A percentile compares a stretch with the other conserved stretches of the same genome.
Conservation (phyloP, 1,284 basidiomycete genomes). For the Heterobasidion annosum region DNA sequence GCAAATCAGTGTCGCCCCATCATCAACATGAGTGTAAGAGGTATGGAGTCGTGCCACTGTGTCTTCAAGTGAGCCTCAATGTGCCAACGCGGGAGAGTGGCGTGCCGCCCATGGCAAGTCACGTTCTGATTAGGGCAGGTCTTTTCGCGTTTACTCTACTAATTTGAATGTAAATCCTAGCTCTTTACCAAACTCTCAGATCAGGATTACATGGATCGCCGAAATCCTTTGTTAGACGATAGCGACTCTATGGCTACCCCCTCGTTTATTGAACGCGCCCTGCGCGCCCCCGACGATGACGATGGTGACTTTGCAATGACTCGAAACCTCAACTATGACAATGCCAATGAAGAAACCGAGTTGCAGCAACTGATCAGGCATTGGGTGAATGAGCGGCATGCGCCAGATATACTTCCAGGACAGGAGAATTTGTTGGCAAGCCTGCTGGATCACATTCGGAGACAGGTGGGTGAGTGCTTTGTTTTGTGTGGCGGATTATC, state of each 20-base stretch:
- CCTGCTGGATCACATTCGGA: slow-evolving; percentile 74
- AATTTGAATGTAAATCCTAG: neutral
- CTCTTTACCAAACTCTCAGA: neutral
- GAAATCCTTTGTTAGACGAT: neutral
- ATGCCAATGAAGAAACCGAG: slow-evolving; percentile 12
- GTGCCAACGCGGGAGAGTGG: neutral
- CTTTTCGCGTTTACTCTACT: neutral
- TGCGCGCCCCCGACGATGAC: slow-evolving; percentile 1
- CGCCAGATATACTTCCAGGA: slow-evolving; percentile 70
- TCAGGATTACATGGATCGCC: neutral
- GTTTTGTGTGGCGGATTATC: slow-evolving; percentile 13
- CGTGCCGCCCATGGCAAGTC: neutral
- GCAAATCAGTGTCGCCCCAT: too few relatives aligned
- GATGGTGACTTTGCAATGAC: neutral
- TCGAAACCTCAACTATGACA: slow-evolving; percentile 4
- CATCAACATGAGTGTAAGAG: too few relatives aligned
- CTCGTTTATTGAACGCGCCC: neutral
- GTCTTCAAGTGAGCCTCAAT: neutral
- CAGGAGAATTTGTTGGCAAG: slow-evolving; percentile 67
- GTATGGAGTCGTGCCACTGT: neutral
- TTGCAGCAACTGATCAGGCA: slow-evolving; percentile 62
- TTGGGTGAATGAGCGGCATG: slow-evolving; percentile 83
- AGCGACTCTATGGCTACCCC: slow-evolving; percentile 10
- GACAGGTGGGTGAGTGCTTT: slow-evolving; percentile 56
- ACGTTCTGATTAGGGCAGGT: neutral